Conservation (phyloP, 208 protist species). For the Phytomonas francai region DNA sequence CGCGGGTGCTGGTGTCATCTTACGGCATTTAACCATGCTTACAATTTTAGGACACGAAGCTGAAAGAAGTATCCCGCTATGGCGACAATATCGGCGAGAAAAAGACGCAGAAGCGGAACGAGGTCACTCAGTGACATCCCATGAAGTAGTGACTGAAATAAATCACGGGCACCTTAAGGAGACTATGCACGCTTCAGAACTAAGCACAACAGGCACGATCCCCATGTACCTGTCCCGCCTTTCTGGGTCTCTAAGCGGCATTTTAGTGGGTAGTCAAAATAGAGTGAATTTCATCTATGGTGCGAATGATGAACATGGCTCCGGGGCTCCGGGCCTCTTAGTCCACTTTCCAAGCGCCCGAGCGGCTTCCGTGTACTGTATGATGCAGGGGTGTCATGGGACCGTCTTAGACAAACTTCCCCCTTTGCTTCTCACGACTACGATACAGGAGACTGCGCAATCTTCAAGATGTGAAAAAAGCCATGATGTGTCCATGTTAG, state of each 20-base stretch:
- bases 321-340: not conserved
- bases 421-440: not conserved
- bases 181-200: not conserved
- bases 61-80: not conserved
- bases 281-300: not conserved
- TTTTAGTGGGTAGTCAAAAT: not conserved
- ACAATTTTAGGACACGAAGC: conserved; percentile 37
- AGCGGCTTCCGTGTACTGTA: not conserved
- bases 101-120: not conserved
- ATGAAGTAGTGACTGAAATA: not conserved
- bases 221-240: not conserved
- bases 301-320: not conserved
- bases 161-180: not conserved
- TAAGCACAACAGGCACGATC: not conserved
- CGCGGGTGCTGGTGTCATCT: conserved; percentile 29
- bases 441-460: not conserved
- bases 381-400: not conserved
- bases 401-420: not conserved
- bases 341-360: not conserved
- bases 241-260: not conserved
- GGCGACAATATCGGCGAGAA: not conserved
- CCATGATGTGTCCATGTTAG: not conserved
- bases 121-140: not conserved
- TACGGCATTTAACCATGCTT: conserved; percentile 45
- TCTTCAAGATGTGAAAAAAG: not conserved